Evolutionary conservation across 805 yeast genomes (phyloP).

Genomic region (Cyberlindnera samutprakarnensis): DNA sequence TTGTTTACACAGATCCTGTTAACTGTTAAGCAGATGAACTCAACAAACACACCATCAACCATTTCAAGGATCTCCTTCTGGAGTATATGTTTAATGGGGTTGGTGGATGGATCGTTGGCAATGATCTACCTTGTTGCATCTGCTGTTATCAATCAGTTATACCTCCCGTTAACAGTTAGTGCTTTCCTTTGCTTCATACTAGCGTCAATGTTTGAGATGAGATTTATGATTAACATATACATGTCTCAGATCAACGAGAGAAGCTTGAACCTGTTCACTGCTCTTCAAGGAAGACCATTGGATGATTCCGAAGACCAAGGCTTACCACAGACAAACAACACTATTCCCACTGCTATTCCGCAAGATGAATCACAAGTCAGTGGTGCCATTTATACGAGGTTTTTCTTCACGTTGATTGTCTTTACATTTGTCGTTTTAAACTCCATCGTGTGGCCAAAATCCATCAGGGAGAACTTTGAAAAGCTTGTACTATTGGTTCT

Average conservation of each 20-base stretch:
- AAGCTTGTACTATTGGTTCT: constrained; percentile 40
- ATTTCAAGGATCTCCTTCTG: constrained; percentile 66
- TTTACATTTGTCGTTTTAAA: constrained; percentile 51
- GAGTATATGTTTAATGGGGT: constrained; percentile 54
- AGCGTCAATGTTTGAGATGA: constrained; percentile 67
- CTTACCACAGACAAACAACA: constrained; percentile 17
- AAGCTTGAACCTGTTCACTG: constrained; percentile 56
- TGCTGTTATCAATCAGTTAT: constrained; percentile 45
- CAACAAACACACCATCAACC: constrained; percentile 72
- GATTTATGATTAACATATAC: constrained; percentile 61
- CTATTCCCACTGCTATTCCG: constrained; percentile 17
- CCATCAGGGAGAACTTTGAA: constrained; percentile 50
- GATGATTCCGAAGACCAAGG: constrained; percentile 27
- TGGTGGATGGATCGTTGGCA: constrained; percentile 64
- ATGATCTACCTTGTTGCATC: constrained; percentile 55
- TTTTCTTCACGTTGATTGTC: constrained; percentile 44
- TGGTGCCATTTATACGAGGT: constrained; percentile 51
- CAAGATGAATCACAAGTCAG: constrained; percentile 47
- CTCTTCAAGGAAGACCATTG: constrained; percentile 52
- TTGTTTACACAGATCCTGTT: constrained; percentile 24
- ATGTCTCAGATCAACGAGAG: constrained; percentile 69
- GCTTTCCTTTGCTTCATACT: constrained; percentile 63
- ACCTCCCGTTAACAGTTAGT: constrained; percentile 60
- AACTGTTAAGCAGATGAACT: constrained; percentile 56
- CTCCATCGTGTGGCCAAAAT: constrained; percentile 56